These are phyloP conservation scores for Glycine tomentella DNA, from an alignment of 306 rosid genomes.

Conservation along the genomic window DNA sequence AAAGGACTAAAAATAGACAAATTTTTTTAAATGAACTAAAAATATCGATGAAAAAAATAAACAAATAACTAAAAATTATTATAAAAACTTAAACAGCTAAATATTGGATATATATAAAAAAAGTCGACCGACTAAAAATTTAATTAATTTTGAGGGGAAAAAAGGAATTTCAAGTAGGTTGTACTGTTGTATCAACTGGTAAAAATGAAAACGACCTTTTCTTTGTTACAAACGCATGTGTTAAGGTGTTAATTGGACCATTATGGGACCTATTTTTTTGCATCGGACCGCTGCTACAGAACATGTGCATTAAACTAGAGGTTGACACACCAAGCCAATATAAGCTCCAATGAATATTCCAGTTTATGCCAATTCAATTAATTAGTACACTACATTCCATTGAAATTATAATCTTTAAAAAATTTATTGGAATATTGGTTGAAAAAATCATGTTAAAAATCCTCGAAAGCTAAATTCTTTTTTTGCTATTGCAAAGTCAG, in stretches of 20 bases:
- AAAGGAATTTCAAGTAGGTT: background rate
- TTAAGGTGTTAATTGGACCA: background rate
- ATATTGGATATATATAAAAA: no score
- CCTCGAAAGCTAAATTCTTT: background rate
- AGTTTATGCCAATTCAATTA: background rate
- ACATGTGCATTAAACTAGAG: conserved; percentile 1
- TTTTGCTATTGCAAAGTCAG: background rate
- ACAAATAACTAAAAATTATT: no score
- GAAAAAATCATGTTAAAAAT: background rate
- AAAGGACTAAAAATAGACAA: no score
- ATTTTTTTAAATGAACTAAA: no score
- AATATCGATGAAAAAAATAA: no score
- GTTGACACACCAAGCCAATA: background rate
- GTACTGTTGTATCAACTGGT: background rate
- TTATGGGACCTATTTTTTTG: background rate
- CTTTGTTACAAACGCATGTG: conserved; percentile 1
- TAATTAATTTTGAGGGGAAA: no score
- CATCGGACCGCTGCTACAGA: background rate
- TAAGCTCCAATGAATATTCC: background rate
- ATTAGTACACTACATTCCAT: background rate
- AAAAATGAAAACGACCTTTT: background rate
- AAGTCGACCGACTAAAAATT: no score
- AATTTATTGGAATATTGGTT: background rate
- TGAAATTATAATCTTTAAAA: no score
- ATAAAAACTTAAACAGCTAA: no score